Evolutionary conservation across 2,329 filamentous ascomycete species (phyloP).

Genomic region (Paecilomyces niveus): DNA sequence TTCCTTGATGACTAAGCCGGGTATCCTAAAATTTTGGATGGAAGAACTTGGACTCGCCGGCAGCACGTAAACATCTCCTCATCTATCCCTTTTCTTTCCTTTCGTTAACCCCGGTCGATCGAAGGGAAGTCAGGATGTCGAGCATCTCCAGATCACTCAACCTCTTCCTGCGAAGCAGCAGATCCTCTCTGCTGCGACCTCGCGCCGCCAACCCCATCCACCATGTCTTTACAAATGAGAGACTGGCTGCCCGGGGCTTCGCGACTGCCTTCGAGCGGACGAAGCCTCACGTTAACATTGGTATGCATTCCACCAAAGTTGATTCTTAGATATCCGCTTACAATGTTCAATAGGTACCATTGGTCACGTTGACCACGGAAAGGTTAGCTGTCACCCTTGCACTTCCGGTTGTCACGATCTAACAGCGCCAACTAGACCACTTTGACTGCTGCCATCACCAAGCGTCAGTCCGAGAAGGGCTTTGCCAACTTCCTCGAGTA

Average conservation of each 20-base stretch:
- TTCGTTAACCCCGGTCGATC: conserved; percentile 19
- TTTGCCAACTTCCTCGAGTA: conserved; percentile 94
- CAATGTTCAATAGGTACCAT: conserved; percentile 63
- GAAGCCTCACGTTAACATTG: conserved; percentile 98
- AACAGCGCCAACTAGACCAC: conserved; percentile 62
- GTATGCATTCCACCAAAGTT: conserved; percentile 42
- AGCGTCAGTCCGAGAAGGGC: conserved; percentile 92
- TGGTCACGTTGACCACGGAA: conserved; percentile 99
- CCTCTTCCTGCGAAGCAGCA: conserved; percentile 76
- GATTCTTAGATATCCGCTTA: background rate
- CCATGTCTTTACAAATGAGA: conserved; percentile 41
- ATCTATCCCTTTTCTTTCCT: conserved; percentile 14
- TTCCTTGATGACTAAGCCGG: conserved; percentile 29
- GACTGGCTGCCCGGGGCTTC: conserved; percentile 46
- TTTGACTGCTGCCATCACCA: conserved; percentile 96
- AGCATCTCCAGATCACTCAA: conserved; percentile 69
- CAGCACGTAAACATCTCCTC: conserved; percentile 16
- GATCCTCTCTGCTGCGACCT: conserved; percentile 63
- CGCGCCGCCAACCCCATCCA: conserved; percentile 70
- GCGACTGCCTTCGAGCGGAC: conserved; percentile 69
- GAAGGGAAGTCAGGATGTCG: conserved; percentile 59
- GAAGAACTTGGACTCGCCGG: conserved; percentile 15
- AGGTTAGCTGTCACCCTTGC: conserved; percentile 52
- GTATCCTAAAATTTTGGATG: conserved; percentile 27
- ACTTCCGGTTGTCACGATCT: conserved; percentile 6